Conservation (phyloP, 768 basidiomycete species). For the Suillus discolor region DNA sequence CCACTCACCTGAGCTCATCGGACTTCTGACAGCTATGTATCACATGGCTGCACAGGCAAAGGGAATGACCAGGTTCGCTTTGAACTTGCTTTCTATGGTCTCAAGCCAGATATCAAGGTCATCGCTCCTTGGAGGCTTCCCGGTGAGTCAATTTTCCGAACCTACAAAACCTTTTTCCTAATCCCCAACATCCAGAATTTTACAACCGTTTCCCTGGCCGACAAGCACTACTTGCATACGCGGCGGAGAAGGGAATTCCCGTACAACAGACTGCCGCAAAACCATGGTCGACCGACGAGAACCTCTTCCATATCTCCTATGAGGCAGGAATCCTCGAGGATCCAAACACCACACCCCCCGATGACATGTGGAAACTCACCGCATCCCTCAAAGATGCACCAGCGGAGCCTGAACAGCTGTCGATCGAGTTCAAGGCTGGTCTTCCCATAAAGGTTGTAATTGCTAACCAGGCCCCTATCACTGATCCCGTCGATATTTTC, state of each 20-base stretch:
- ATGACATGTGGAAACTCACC: constrained; percentile 99
- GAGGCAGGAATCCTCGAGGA: constrained; percentile 99
- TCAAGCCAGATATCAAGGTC: constrained; percentile 97
- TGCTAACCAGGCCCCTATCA: constrained; percentile 64
- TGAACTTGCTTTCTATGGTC: constrained; percentile 97
- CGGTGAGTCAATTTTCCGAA: constrained; percentile 45
- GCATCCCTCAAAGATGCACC: constrained; percentile 83
- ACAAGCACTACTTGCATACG: constrained; percentile 88
- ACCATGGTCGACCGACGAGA: constrained; percentile 99
- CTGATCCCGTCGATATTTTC: constrained; percentile 96
- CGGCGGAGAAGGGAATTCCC: constrained; percentile 69
- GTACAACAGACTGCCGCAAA: constrained; percentile 95
- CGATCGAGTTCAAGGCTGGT: constrained; percentile 85
- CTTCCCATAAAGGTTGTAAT: constrained; percentile 86
- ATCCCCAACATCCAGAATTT: constrained; percentile 59
- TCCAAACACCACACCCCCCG: constrained; percentile 90
- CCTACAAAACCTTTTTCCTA: not conserved
- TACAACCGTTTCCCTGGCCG: constrained; percentile 2
- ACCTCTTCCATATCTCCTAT: constrained; percentile 99
- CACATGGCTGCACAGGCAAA: constrained; percentile 99
- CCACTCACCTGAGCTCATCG: not conserved
- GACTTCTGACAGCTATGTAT: constrained; percentile 67
- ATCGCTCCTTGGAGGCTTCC: constrained; percentile 98
- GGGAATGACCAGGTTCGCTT: constrained; percentile 99
- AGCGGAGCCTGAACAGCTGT: constrained; percentile 70